A percentile compares a stretch with the other conserved stretches of the same genome.
Conservation (phyloP, 495 filamentous ascomycete genomes). For the Hypomontagnella submonticulosa region DNA sequence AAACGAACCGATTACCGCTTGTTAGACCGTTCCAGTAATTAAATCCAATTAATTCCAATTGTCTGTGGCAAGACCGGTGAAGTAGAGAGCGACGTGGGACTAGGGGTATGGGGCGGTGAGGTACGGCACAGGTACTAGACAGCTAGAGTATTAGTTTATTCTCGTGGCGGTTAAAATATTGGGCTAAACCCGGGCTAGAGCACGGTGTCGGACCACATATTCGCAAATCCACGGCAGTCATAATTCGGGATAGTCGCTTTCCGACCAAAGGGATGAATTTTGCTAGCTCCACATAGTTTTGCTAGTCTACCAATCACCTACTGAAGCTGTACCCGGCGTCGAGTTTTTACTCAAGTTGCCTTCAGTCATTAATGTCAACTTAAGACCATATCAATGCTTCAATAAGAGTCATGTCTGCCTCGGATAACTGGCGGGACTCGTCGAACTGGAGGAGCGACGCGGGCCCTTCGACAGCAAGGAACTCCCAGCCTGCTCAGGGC, state of each 20-base stretch:
- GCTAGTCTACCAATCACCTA: slow-evolving; percentile 23
- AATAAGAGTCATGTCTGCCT: slow-evolving; percentile 15
- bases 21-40: too few species aligned
- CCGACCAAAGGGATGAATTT: slow-evolving; percentile 6
- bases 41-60: too few species aligned
- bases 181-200: slow-evolving; percentile 19
- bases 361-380: neutral
- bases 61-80: too few species aligned
- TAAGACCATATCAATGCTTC: neutral
- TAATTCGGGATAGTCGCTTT: slow-evolving; percentile 11
- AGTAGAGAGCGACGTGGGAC: too few species aligned
- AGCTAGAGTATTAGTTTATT: too few species aligned
- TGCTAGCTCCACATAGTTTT: slow-evolving; percentile 21
- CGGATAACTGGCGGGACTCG: slow-evolving; percentile 18
- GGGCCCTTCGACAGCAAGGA: slow-evolving; percentile 3
- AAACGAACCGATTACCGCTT: too few species aligned
- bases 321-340: neutral
- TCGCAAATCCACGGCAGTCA: neutral
- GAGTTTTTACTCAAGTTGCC: neutral
- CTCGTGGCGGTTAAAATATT: slow-evolving; percentile 22
- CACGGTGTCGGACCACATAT: neutral
- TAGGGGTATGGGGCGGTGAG: too few species aligned
- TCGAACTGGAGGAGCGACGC: slow-evolving; percentile 27
- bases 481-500: neutral
- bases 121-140: neutral